These are phyloP conservation scores for Trichaptum fuscoviolaceum DNA, from an alignment of 768 basidiomycete genomes.

Conservation along the genomic window DNA sequence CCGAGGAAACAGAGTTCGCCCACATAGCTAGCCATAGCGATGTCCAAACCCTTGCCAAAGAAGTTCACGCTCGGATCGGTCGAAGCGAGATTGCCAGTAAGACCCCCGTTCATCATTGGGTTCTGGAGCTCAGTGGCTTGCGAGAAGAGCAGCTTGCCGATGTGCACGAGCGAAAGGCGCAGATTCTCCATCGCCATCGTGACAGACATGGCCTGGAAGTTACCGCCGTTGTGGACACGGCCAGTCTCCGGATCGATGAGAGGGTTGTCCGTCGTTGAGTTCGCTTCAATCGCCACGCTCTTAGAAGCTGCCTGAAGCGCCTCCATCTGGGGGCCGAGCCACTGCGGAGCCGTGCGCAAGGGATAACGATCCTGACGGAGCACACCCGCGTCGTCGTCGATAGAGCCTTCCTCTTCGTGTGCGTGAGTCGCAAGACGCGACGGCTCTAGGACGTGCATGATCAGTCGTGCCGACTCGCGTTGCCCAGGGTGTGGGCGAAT, in stretches of 20 bases:
- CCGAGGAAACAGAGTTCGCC: conserved; percentile 79
- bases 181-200: conserved; percentile 88
- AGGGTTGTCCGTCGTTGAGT: conserved; percentile 88
- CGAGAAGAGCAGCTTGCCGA: conserved; percentile 65
- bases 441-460: conserved; percentile 51
- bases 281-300: conserved; percentile 69
- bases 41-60: conserved; percentile 81
- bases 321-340: conserved; percentile 81
- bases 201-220: conserved; percentile 86
- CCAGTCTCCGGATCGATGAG: conserved; percentile 66
- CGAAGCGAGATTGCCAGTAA: conserved; percentile 75
- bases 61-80: conserved; percentile 80
- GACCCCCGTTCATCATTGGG: conserved; percentile 74
- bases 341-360: conserved; percentile 74
- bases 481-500: conserved; percentile 82
- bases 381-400: conserved; percentile 65
- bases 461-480: conserved; percentile 22
- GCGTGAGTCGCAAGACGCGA: conserved; percentile 56
- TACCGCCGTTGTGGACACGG: conserved; percentile 74
- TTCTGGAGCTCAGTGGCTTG: conserved; percentile 72
- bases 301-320: conserved; percentile 63
- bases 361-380: conserved; percentile 80
- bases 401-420: conserved; percentile 66
- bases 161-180: conserved; percentile 60
- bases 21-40: conserved; percentile 76